Conservation (phyloP, 495 filamentous ascomycete species). For the Poronia punctata region DNA sequence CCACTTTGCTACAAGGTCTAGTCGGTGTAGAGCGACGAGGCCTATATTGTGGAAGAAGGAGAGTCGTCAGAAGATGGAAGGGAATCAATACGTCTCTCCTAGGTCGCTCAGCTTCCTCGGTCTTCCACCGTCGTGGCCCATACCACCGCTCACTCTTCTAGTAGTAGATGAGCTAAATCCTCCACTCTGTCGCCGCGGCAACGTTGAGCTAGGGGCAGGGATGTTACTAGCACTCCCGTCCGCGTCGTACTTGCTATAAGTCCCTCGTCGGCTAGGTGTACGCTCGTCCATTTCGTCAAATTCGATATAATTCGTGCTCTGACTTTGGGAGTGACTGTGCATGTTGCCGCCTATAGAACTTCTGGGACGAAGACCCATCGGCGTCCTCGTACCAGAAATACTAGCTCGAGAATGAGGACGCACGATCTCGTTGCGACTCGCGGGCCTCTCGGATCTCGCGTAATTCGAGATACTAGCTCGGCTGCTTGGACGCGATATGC, state of each 20-base stretch:
- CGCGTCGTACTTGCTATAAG: slow-evolving; percentile 44
- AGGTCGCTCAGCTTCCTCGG: slow-evolving; percentile 36
- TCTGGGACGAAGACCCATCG: slow-evolving; percentile 49
- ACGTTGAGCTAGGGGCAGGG: slow-evolving; percentile 31
- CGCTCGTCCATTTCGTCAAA: slow-evolving; percentile 39
- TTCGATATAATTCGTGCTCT: slow-evolving; percentile 35
- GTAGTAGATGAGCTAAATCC: slow-evolving; percentile 35
- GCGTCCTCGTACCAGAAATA: slow-evolving; percentile 56
- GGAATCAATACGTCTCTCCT: slow-evolving; percentile 39
- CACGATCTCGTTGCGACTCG: slow-evolving; percentile 42
- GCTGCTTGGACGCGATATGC: slow-evolving; percentile 52
- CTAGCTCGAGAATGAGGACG: slow-evolving; percentile 59
- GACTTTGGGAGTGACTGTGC: slow-evolving; percentile 42
- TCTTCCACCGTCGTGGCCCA: slow-evolving; percentile 24
- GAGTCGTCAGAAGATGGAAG: slow-evolving; percentile 14
- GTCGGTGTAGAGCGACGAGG: slow-evolving; percentile 9
- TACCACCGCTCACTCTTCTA: slow-evolving; percentile 39
- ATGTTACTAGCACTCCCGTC: slow-evolving; percentile 37
- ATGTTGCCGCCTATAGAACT: slow-evolving; percentile 51
- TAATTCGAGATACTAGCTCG: slow-evolving; percentile 51
- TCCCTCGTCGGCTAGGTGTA: slow-evolving; percentile 46
- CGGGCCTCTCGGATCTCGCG: slow-evolving; percentile 42
- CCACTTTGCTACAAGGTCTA: slow-evolving; percentile 2
- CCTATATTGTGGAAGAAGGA: slow-evolving; percentile 16
- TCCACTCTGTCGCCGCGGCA: slow-evolving; percentile 48